Conservation (phyloP, 2,329 filamentous ascomycete species). For the Colletotrichum sp. region DNA sequence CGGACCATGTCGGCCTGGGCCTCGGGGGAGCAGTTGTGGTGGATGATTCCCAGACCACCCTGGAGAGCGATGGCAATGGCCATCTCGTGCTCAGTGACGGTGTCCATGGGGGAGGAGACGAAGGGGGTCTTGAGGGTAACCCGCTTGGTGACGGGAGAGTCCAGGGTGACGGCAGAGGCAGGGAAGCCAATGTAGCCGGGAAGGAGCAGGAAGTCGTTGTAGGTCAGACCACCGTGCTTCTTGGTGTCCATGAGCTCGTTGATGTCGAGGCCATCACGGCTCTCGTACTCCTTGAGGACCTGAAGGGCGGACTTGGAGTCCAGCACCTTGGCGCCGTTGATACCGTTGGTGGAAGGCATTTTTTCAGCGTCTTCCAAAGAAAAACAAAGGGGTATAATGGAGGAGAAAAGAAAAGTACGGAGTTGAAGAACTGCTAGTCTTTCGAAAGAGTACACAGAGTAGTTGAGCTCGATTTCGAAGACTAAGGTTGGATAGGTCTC, state of each 20-base stretch:
- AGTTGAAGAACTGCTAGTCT: conserved; percentile 34
- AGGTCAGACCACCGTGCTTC: conserved; percentile 91
- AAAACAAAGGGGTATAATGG: conserved; percentile 30
- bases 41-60: conserved; percentile 90
- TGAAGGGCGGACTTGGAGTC: conserved; percentile 80
- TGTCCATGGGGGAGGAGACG: conserved; percentile 98
- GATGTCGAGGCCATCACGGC: conserved; percentile 85
- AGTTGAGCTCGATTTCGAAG: conserved; percentile 31
- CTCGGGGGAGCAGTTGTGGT: conserved; percentile 99
- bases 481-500: conserved; percentile 37
- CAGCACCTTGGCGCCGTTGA: conserved; percentile 64
- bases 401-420: conserved; percentile 29
- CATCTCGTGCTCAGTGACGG: conserved; percentile 99
- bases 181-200: conserved; percentile 99
- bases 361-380: conserved; percentile 22
- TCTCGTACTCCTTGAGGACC: conserved; percentile 80
- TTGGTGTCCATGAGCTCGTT: conserved; percentile 88
- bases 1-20: conserved; percentile 98
- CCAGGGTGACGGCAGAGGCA: conserved; percentile 85
- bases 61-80: conserved; percentile 95
- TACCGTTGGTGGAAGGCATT: conserved; percentile 61
- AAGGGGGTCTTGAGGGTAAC: conserved; percentile 97
- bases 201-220: conserved; percentile 97
- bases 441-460: conserved; percentile 32
- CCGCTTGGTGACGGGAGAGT: conserved; percentile 92